phyloP scores from a whole-genome alignment of 495 filamentous ascomycete genomes.

The Beverwykella pulmonaria region DNA sequence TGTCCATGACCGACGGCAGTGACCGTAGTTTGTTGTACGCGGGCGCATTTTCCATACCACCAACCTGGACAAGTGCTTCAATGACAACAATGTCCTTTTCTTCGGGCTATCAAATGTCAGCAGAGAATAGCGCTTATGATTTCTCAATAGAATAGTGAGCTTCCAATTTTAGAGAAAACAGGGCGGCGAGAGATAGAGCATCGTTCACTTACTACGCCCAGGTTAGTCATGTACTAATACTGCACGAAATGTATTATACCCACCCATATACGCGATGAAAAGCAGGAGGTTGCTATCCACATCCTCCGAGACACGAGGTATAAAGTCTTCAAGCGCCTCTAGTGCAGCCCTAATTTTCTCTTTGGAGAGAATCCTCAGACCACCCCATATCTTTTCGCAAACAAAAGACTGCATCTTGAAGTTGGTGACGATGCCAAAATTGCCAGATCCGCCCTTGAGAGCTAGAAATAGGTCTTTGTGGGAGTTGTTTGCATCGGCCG shows the following conservation, averaged over 20 bases:
- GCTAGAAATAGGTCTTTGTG: conserved; percentile 1
- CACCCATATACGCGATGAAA: conserved; percentile 7
- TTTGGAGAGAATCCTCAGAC: conserved; percentile 8
- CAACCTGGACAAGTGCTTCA: conserved; percentile 6
- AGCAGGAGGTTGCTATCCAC: background rate
- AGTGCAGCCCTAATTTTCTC: background rate
- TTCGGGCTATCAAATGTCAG: conserved; percentile 1
- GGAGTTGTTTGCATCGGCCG: conserved; percentile 37
- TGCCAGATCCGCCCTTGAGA: conserved; percentile 23
- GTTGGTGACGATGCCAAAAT: conserved; percentile 25
- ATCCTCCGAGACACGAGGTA: background rate
- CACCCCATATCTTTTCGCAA: conserved; percentile 39
- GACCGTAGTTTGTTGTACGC: conserved; percentile 16
- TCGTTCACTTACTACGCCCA: background rate
- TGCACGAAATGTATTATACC: background rate
- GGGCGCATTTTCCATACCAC: conserved; percentile 6
- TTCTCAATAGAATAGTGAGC: background rate
- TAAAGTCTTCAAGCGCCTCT: conserved; percentile 11
- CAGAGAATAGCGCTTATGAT: background rate
- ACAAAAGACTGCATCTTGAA: conserved; percentile 30
- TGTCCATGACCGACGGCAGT: conserved; percentile 18
- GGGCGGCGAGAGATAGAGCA: background rate
- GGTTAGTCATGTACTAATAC: background rate
- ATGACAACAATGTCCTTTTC: conserved; percentile 6
- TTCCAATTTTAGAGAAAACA: background rate